Percentiles rank a stretch among this genome's conserved stretches.
Evolutionary conservation across 106 monocot species (phyloP).

Genomic region (Agapanthus africanus): DNA sequence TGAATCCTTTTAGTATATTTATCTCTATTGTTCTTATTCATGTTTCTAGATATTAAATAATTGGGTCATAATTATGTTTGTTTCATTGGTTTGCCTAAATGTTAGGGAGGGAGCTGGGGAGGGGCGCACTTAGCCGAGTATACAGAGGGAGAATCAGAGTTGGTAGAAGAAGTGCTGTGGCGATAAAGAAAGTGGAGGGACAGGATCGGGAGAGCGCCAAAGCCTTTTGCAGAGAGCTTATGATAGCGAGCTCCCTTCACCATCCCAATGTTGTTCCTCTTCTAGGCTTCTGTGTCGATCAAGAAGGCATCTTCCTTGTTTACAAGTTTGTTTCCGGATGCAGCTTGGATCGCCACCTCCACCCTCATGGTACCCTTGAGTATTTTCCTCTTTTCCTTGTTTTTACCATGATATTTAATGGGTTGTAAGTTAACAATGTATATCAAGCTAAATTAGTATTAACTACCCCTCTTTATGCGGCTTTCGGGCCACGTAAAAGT

Average conservation of each 20-base stretch:
- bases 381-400: not conserved
- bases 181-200: conserved; percentile 62
- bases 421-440: too few relatives aligned
- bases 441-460: too few relatives aligned
- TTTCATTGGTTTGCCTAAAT: too few relatives aligned
- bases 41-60: too few relatives aligned
- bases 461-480: too few relatives aligned
- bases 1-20: too few relatives aligned
- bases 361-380: conserved; percentile 23
- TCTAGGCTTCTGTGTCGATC: conserved; percentile 65
- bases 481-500: too few relatives aligned
- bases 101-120: conserved; percentile 68
- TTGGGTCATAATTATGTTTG: too few relatives aligned
- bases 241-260: conserved; percentile 49
- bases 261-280: conserved; percentile 60
- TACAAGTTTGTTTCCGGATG: conserved; percentile 78
- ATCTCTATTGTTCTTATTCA: too few relatives aligned
- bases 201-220: conserved; percentile 54
- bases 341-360: conserved; percentile 63
- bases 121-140: conserved; percentile 68
- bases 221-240: conserved; percentile 66
- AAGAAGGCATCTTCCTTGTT: conserved; percentile 67
- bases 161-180: conserved; percentile 38
- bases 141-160: conserved; percentile 45
- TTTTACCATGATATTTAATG: not conserved